Conservation (phyloP, 2,329 filamentous ascomycete genomes). For the Dactylellina haptotyla region DNA sequence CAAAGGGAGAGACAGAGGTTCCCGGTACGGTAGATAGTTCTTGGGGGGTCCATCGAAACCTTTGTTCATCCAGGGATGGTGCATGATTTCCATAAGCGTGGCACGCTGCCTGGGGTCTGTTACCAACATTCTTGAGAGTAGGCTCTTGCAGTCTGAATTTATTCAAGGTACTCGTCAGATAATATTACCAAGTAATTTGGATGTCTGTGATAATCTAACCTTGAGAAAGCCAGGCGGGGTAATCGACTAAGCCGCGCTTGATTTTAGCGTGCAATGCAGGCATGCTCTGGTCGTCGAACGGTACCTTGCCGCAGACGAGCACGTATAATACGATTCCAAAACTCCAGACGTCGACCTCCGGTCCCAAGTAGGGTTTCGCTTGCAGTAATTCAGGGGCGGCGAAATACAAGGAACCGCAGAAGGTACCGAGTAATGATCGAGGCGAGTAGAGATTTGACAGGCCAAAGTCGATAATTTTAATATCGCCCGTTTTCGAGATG, state of each 20-base stretch:
- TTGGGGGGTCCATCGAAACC: constrained; percentile 85
- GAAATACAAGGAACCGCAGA: constrained; percentile 97
- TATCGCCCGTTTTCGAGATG: constrained; percentile 92
- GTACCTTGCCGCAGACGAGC: constrained; percentile 80
- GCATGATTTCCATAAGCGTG: constrained; percentile 90
- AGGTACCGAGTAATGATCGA: constrained; percentile 98
- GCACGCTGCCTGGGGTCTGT: constrained; percentile 94
- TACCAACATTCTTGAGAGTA: constrained; percentile 93
- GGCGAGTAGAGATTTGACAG: constrained; percentile 99
- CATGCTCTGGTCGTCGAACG: constrained; percentile 98
- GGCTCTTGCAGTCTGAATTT: constrained; percentile 80
- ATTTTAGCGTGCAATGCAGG: constrained; percentile 98
- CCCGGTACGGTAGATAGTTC: constrained; percentile 83
- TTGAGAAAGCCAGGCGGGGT: constrained; percentile 88
- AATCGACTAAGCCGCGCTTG: constrained; percentile 89
- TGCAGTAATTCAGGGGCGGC: constrained; percentile 97
- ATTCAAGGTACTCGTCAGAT: constrained; percentile 87
- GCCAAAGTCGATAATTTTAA: constrained; percentile 99
- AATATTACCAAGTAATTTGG: too few species aligned
- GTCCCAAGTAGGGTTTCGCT: constrained; percentile 95
- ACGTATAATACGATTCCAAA: constrained; percentile 91
- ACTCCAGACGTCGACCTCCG: constrained; percentile 98
- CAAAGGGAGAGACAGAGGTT: constrained; percentile 84
- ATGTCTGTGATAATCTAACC: constrained; percentile 48
- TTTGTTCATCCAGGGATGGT: constrained; percentile 92